These are phyloP conservation scores for Nepenthes mirabilis DNA, from an alignment of 148 eudicot genomes.

Conservation along the genomic window DNA sequence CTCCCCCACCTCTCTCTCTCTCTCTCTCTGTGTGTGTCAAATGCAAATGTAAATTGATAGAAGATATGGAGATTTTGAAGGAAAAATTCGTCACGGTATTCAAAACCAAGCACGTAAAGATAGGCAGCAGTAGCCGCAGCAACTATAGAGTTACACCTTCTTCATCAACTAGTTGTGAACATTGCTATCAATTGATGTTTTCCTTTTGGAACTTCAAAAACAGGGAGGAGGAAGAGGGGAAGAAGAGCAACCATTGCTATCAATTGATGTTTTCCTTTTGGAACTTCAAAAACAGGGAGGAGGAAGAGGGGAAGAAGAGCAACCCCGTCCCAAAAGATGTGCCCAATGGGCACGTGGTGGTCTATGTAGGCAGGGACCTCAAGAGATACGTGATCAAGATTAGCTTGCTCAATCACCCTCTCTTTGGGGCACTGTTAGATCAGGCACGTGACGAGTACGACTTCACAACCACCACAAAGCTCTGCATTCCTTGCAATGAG, in stretches of 20 bases:
- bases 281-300: neutral
- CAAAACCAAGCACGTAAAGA: neutral
- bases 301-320: constrained; percentile 8
- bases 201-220: neutral
- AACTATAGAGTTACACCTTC: neutral
- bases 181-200: neutral
- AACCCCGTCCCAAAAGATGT: constrained; percentile 69
- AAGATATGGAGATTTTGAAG: no score
- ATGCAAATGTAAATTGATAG: neutral
- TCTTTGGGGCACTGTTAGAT: constrained; percentile 67
- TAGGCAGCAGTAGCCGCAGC: neutral
- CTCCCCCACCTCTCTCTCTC: constrained; percentile 5
- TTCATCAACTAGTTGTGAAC: neutral
- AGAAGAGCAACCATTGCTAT: constrained; percentile 24
- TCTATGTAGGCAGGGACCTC: constrained; percentile 60
- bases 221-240: neutral
- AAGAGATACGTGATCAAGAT: constrained; percentile 69
- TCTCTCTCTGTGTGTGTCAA: constrained; percentile 7
- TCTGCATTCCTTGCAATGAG: constrained; percentile 78
- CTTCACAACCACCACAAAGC: constrained; percentile 44
- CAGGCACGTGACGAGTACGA: constrained; percentile 63
- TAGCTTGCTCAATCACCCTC: constrained; percentile 50
- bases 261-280: neutral
- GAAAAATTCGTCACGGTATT: no score
- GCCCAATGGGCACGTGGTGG: constrained; percentile 86